Conservation (phyloP, 257 asterid species). For the Solanum chilense region DNA sequence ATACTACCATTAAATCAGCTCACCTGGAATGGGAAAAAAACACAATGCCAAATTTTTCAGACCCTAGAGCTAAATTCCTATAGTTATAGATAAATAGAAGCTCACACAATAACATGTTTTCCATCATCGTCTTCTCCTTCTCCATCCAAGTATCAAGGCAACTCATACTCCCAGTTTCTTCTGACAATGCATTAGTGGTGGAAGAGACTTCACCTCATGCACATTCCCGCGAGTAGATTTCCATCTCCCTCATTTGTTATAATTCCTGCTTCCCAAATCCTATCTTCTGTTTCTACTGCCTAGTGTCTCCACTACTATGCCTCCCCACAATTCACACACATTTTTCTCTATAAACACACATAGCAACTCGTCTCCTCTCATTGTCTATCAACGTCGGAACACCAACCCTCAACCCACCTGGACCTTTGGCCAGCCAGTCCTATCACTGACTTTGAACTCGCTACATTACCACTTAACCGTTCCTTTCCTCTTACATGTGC, state of each 20-base stretch:
- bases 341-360: background rate
- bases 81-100: background rate
- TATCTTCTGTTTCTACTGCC: too few species aligned
- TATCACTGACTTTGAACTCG: background rate
- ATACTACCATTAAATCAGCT: background rate
- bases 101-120: background rate
- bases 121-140: background rate
- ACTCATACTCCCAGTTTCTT: background rate
- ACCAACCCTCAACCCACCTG: background rate
- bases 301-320: background rate
- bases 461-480: background rate
- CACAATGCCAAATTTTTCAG: background rate
- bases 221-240: background rate
- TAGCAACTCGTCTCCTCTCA: too few species aligned
- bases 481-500: background rate
- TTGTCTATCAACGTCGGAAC: background rate
- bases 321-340: background rate
- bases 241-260: background rate
- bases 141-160: too few species aligned
- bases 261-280: background rate
- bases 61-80: background rate
- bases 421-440: background rate
- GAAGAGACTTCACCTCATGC: background rate
- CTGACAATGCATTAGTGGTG: background rate
- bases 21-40: background rate